Evolutionary conservation across 176 grass and related monocot genomes (phyloP), one percentile per base, ranked within the genome.

Genomic region (Rhipidocladum racemiflorum): DNA sequence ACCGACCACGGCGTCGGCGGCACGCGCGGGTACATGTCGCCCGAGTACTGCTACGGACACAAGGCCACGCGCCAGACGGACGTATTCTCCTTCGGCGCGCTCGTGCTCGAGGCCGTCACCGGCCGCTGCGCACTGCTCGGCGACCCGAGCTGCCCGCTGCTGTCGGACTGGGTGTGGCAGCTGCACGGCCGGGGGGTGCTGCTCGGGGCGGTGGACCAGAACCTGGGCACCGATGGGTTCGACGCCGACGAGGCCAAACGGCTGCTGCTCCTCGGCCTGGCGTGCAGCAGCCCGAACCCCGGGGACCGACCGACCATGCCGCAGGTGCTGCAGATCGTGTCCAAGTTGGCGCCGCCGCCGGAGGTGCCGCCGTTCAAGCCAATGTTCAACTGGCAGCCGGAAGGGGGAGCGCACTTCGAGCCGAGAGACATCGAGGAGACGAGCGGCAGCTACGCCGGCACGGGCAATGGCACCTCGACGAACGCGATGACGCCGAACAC

Each of bases 1-100:
- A 87, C 85, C 34, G 91, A 93, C 61, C 14, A 75, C 35, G 28
- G n/a, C 77, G 50, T 88, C 48, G 84, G 89, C 38, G 94, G 94
- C 29, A 91, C 94, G 1, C 45, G 2, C 16, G 94, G 89, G 0
- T 97, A 91, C 86, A 80, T 97, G 64, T 89, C 94, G 8, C 94
- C 91, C 0, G 93, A 96, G 68, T 92, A 87, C 80, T 78, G 64
- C 45, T 57, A 81, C 9, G 83, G 46, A 2, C 83, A 65, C 80
- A 84, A 71, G 87, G 84, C 81, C 28, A 65, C 91, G 16, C 74
- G 88, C 17, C 38, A 84, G 53, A 90, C 88, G 10, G 91, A 93
- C 61, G 73, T 90, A 23, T 90, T 76, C 20, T 88, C 85, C 7
- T 90, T 90, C 54, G 88, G 91, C 4, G 91, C 88, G 20, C 85